Evolutionary conservation across 108 stramenopile genomes (phyloP).

Genomic region (Discostella stelligeroides): DNA sequence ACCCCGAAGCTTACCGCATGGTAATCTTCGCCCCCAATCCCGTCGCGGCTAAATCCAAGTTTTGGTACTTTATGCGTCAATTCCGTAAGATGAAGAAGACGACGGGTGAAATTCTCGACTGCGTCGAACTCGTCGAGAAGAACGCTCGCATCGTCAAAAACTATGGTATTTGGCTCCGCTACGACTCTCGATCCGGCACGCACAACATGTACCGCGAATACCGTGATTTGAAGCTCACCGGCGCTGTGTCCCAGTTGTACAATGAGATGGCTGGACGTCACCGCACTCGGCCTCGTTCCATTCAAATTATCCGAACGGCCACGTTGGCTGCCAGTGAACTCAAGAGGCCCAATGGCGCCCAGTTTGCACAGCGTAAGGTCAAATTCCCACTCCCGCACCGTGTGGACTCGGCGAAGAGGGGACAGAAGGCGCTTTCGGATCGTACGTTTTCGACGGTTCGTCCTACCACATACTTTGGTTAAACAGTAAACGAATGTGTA

Average conservation of each 20-base stretch:
- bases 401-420: slow-evolving; percentile 88
- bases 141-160: slow-evolving; percentile 97
- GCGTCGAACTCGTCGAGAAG: slow-evolving; percentile 97
- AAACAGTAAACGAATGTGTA: slow-evolving; percentile 23
- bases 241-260: slow-evolving; percentile 98
- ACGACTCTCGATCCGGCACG: slow-evolving; percentile 98
- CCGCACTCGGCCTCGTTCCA: slow-evolving; percentile 97
- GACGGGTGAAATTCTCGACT: slow-evolving; percentile 99
- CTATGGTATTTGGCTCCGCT: slow-evolving; percentile 99
- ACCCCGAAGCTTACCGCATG: slow-evolving; percentile 99
- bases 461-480: slow-evolving; percentile 86
- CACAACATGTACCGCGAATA: slow-evolving; percentile 99
- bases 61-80: slow-evolving; percentile 99
- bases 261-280: slow-evolving; percentile 99
- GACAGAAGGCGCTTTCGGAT: slow-evolving; percentile 83
- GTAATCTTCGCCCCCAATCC: slow-evolving; percentile 99
- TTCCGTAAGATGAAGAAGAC: slow-evolving; percentile 99
- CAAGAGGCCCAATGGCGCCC: slow-evolving; percentile 90
- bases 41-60: slow-evolving; percentile 96
- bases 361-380: slow-evolving; percentile 89
- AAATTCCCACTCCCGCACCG: slow-evolving; percentile 99
- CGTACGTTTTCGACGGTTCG: slow-evolving; percentile 79
- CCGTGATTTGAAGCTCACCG: slow-evolving; percentile 94
- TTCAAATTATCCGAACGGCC: slow-evolving; percentile 99
- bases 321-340: slow-evolving; percentile 89